phyloP scores from a whole-genome alignment of 805 yeast genomes.

The Cyberlindnera suaveolens region DNA sequence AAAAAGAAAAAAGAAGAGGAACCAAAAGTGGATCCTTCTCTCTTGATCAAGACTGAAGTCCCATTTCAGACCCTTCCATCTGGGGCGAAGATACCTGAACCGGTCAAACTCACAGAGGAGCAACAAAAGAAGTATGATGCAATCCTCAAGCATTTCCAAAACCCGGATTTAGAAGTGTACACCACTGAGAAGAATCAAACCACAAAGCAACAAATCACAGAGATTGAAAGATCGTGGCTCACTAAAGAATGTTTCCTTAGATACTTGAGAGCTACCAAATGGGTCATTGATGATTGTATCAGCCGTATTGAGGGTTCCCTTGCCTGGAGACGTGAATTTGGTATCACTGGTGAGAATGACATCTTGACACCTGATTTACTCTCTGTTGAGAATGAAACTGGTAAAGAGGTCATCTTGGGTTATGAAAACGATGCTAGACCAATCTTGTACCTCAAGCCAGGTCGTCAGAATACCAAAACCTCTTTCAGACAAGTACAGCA shows the following conservation, averaged over 20 bases:
- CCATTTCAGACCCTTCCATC: slow-evolving; percentile 58
- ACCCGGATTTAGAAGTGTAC: slow-evolving; percentile 26
- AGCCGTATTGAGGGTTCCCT: slow-evolving; percentile 70
- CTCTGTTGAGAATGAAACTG: slow-evolving; percentile 74
- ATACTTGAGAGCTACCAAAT: slow-evolving; percentile 89
- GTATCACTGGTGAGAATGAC: slow-evolving; percentile 53
- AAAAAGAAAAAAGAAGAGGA: slow-evolving; percentile 20
- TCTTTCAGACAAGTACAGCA: slow-evolving; percentile 93
- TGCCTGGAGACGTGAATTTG: slow-evolving; percentile 93
- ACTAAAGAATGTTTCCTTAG: slow-evolving; percentile 87
- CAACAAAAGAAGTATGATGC: slow-evolving; percentile 54
- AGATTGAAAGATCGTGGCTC: slow-evolving; percentile 82
- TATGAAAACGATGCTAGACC: slow-evolving; percentile 88
- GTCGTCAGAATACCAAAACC: slow-evolving; percentile 91
- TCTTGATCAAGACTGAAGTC: slow-evolving; percentile 23
- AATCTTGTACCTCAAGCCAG: slow-evolving; percentile 86
- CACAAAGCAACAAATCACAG: slow-evolving; percentile 38
- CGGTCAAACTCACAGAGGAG: slow-evolving; percentile 39
- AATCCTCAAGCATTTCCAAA: slow-evolving; percentile 59
- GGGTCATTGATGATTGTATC: slow-evolving; percentile 69
- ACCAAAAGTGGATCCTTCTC: slow-evolving; percentile 23
- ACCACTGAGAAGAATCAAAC: slow-evolving; percentile 32
- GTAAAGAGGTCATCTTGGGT: slow-evolving; percentile 89
- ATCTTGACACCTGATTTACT: slow-evolving; percentile 49
- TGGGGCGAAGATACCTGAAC: slow-evolving; percentile 43